Percentiles rank a stretch among this genome's conserved stretches.
These are phyloP conservation scores for Syzygium jambos DNA, from an alignment of 345 rosid genomes.

Conservation along the genomic window DNA sequence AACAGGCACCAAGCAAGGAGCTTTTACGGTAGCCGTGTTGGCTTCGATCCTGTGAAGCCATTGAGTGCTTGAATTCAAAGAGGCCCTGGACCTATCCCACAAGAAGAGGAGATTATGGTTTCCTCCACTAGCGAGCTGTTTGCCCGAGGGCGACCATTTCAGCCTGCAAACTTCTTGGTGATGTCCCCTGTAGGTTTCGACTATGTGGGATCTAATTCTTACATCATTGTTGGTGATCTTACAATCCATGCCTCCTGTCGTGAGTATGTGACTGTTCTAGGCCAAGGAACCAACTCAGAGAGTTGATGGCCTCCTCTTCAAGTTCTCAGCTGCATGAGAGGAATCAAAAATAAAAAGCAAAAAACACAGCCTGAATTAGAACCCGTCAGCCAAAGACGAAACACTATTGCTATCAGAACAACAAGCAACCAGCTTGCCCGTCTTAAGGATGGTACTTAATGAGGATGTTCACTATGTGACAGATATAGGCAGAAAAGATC, in stretches of 20 bases:
- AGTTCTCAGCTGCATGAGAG: slow-evolving; percentile 15
- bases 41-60: slow-evolving; percentile 43
- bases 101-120: slow-evolving; percentile 26
- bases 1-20: slow-evolving; percentile 46
- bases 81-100: slow-evolving; percentile 33
- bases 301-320: slow-evolving; percentile 24
- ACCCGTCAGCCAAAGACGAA: neutral
- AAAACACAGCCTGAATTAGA: neutral
- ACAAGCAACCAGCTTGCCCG: neutral
- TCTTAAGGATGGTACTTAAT: neutral
- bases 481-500: too few species aligned
- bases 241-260: slow-evolving; percentile 38
- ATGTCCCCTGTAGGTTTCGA: slow-evolving; percentile 25
- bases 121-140: slow-evolving; percentile 39
- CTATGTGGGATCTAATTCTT: slow-evolving; percentile 20
- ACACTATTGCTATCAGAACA: neutral
- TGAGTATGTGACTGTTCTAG: slow-evolving; percentile 31
- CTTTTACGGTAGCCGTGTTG: slow-evolving; percentile 26
- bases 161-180: slow-evolving; percentile 30
- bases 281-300: slow-evolving; percentile 28
- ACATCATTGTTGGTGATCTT: slow-evolving; percentile 26
- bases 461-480: too few species aligned
- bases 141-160: slow-evolving; percentile 40
- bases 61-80: slow-evolving; percentile 10
- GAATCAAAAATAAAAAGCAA: neutral